A percentile compares a stretch with the other conserved stretches of the same genome.
Conservation (phyloP, 2,329 filamentous ascomycete species). For the Trichoderma sp. region DNA sequence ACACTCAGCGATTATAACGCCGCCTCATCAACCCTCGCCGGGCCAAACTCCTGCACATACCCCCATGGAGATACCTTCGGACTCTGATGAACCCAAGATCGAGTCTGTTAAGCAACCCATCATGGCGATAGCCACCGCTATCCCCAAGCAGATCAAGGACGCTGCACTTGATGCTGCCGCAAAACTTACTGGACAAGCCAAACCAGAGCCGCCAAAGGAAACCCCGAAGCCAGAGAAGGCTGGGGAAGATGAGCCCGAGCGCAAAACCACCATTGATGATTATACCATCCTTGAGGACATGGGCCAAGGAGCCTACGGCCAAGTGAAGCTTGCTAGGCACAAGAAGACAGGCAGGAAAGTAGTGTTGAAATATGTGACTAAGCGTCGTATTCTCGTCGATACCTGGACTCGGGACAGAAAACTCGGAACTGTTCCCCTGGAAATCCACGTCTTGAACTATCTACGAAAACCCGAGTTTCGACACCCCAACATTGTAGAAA, state of each 20-base stretch:
- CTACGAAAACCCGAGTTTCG: slow-evolving; percentile 69
- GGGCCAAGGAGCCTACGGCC: slow-evolving; percentile 96
- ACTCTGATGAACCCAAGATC: slow-evolving; percentile 43
- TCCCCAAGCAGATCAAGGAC: slow-evolving; percentile 57
- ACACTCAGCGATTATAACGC: slow-evolving; percentile 64
- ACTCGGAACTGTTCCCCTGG: slow-evolving; percentile 89
- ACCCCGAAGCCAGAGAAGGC: slow-evolving; percentile 35
- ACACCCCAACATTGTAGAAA: slow-evolving; percentile 69
- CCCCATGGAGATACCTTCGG: slow-evolving; percentile 55
- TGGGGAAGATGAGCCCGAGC: slow-evolving; percentile 36
- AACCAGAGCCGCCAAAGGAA: slow-evolving; percentile 30
- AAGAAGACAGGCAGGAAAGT: slow-evolving; percentile 79
- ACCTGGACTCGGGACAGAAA: slow-evolving; percentile 95
- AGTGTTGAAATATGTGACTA: slow-evolving; percentile 97
- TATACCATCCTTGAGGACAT: slow-evolving; percentile 95
- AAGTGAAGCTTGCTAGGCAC: slow-evolving; percentile 90
- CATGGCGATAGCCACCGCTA: slow-evolving; percentile 42
- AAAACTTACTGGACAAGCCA: slow-evolving; percentile 46
- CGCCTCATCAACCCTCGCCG: slow-evolving; percentile 74
- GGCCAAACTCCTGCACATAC: slow-evolving; percentile 63
- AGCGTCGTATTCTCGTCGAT: slow-evolving; percentile 92
- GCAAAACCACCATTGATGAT: slow-evolving; percentile 84
- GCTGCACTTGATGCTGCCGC: slow-evolving; percentile 54
- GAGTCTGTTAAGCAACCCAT: slow-evolving; percentile 26
- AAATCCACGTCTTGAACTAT: slow-evolving; percentile 96